Conservation (phyloP, 371 early-diverging fungal genomes). For the Apophysomyces trapeziformis region DNA sequence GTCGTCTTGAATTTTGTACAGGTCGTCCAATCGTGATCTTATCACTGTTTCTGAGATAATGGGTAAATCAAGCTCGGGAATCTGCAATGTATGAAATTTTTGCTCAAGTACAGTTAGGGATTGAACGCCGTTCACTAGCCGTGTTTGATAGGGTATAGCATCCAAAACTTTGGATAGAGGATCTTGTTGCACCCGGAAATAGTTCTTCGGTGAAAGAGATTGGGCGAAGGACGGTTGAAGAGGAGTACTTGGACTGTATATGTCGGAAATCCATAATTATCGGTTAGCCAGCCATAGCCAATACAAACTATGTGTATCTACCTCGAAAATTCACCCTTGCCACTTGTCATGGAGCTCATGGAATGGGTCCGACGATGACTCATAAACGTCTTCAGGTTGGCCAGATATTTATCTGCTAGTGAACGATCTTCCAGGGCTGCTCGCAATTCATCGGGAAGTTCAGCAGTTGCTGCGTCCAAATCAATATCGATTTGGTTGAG, state of each 20-base stretch:
- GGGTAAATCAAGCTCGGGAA: slow-evolving; percentile 71
- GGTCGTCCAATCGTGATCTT: slow-evolving; percentile 62
- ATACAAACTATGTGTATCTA: slow-evolving; percentile 22
- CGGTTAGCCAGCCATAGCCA: too few relatives aligned
- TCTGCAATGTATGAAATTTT: slow-evolving; percentile 60
- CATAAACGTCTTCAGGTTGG: slow-evolving; percentile 54
- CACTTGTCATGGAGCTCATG: slow-evolving; percentile 40
- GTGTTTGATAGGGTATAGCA: slow-evolving; percentile 49
- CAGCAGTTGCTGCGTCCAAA: slow-evolving; percentile 48
- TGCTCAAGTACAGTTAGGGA: slow-evolving; percentile 63
- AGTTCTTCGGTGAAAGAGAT: slow-evolving; percentile 30
- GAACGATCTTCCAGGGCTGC: slow-evolving; percentile 58
- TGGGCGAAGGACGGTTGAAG: slow-evolving; percentile 39
- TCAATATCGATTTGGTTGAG: slow-evolving; percentile 41
- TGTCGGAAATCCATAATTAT: too few relatives aligned
- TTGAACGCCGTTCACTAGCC: slow-evolving; percentile 62
- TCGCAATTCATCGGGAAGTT: slow-evolving; percentile 56
- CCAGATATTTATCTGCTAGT: slow-evolving; percentile 51
- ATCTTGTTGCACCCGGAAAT: slow-evolving; percentile 36
- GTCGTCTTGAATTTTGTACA: slow-evolving; percentile 47
- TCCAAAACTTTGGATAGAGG: slow-evolving; percentile 45
- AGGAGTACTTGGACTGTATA: slow-evolving; percentile 44
- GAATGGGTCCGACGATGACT: slow-evolving; percentile 52
- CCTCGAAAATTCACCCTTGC: slow-evolving; percentile 45
- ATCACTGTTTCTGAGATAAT: slow-evolving; percentile 64